Evolutionary conservation across 1,139 yeast genomes (phyloP), one percentile per base, ranked within the genome.

Genomic region (Blastobotrys persicus): DNA sequence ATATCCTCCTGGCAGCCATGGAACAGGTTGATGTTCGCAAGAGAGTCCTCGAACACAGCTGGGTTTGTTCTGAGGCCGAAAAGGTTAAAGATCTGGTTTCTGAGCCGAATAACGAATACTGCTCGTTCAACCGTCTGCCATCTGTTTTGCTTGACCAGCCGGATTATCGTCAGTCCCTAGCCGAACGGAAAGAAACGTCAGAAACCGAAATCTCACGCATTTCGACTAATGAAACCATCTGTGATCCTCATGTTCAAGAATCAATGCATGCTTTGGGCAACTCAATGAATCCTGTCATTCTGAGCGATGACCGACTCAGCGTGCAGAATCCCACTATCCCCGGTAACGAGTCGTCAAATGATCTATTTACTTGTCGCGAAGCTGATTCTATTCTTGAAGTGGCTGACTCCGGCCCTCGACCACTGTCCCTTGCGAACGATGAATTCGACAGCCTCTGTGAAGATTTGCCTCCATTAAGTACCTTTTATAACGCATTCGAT

Each of bases 61-160:
- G 46, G 46, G 13, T 33, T 9, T 19, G 41, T 37, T 2, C 41
- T 23, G 31, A 23, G 14, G 13, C 46, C 37, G 28, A 31, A 47
- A 32, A 23, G 12, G 38, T 44, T 6, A 45, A 42, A 16, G n/a
- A 34, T 13, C 39, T 41, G 45, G 28, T 32, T 28, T 32, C 46
- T 7, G 42, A 38, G 11, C 13, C 5, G 4, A 19, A 2, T 5
- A 12, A 11, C 19, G 39, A 16, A n/a, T 50, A 42, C 31, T 48
- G 51, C 32, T 50, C 54, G 16, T 50, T 48, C 35, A 45, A 43
- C 32, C 19, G 46, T n/a, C 7, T 17, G 9, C 46, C 46, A 9
- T 31, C 40, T 16, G 40, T 43, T 11, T 6, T 43, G 7, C 11
- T 17, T 4, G 33, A 9, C 9, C 28, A 9, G 9, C 11, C 38